Percentiles rank a stretch among this genome's conserved stretches.
These are phyloP conservation scores for Talaromyces islandicus DNA, from an alignment of 2,329 filamentous ascomycete genomes.

Conservation along the genomic window DNA sequence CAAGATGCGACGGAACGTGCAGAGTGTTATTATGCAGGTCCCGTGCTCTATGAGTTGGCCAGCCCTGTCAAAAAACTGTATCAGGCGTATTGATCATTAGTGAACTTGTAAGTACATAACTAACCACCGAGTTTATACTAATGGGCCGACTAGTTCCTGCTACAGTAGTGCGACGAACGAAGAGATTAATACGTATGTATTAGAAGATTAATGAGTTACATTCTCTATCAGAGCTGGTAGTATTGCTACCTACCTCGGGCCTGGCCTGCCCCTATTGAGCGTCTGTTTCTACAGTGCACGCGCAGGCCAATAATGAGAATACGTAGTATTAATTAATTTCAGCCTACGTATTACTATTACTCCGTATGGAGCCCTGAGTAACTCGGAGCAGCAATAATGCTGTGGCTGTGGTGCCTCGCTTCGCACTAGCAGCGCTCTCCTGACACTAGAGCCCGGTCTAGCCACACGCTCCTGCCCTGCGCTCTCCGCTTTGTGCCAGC, in stretches of 20 bases:
- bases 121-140: too few species aligned
- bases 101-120: too few species aligned
- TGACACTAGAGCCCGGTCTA: background rate
- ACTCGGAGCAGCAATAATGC: background rate
- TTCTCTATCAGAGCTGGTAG: background rate
- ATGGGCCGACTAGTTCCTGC: too few species aligned
- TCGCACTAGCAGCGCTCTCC: background rate
- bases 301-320: too few species aligned
- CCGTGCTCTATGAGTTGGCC: background rate
- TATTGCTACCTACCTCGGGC: background rate
- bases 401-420: background rate
- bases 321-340: too few species aligned
- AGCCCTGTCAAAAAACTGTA: background rate
- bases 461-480: background rate
- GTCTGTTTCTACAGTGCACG: too few species aligned
- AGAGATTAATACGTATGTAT: background rate
- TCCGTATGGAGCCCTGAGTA: too few species aligned
- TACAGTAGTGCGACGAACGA: background rate
- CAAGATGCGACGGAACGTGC: background rate
- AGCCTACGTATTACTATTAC: background rate
- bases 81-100: background rate
- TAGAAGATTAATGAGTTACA: background rate
- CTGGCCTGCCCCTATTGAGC: background rate
- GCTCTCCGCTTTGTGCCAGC: background rate
- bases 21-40: background rate